phyloP scores from a whole-genome alignment of 805 yeast genomes.

The Zygosaccharomyces bisporus region DNA sequence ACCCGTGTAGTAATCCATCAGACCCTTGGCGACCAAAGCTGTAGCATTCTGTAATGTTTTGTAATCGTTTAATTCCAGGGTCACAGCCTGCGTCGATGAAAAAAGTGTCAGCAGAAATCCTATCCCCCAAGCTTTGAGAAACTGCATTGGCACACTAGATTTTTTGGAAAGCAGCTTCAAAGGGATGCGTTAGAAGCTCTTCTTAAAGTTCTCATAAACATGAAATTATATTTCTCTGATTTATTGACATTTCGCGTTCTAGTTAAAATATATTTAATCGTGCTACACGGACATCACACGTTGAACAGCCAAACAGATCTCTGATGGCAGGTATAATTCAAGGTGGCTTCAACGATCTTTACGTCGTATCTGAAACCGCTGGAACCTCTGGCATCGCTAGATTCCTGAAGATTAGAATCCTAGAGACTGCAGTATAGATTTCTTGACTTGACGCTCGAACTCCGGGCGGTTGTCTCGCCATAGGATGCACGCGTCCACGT shows the following conservation, averaged over 20 bases:
- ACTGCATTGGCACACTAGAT: background rate
- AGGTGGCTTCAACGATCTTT: background rate
- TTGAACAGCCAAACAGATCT: background rate
- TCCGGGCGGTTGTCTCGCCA: constrained; percentile 83
- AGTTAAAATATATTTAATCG: constrained; percentile 3
- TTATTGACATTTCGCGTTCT: constrained; percentile 7
- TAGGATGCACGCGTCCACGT: constrained; percentile 70
- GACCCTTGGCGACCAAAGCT: constrained; percentile 59
- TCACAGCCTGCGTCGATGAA: constrained; percentile 19
- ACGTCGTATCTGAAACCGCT: background rate
- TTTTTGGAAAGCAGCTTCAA: background rate
- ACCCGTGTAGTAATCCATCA: constrained; percentile 80
- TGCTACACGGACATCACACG: constrained; percentile 1
- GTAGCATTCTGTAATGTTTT: constrained; percentile 46
- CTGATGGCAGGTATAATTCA: background rate
- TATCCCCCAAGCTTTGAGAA: background rate
- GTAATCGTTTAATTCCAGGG: constrained; percentile 31
- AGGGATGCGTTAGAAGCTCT: background rate
- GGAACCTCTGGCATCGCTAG: background rate
- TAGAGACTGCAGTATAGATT: constrained; percentile 64
- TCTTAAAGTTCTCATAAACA: background rate
- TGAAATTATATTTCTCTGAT: background rate
- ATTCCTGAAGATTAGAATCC: constrained; percentile 46
- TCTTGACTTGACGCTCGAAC: constrained; percentile 60
- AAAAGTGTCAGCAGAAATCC: constrained; percentile 5